A percentile compares a stretch with the other conserved stretches of the same genome.
Conservation (phyloP, 306 rosid genomes). For the Fragaria ananassa region DNA sequence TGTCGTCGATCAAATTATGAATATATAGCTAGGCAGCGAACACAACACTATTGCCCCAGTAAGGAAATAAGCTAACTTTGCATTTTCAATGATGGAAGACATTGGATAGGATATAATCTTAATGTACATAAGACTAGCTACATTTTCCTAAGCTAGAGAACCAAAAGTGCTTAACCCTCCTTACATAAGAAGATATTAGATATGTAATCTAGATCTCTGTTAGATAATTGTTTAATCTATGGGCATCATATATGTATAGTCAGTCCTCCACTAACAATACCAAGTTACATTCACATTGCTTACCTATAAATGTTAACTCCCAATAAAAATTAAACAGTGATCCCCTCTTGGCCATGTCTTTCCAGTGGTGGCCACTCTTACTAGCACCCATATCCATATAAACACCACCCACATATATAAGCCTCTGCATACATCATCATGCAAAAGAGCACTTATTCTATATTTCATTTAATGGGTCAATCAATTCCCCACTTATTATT, state of each 20-base stretch:
- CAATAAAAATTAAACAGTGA: constrained; percentile 8
- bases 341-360: constrained; percentile 20
- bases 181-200: background rate
- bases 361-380: constrained; percentile 22
- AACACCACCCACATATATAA: constrained; percentile 5
- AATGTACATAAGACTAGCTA: background rate
- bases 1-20: background rate
- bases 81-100: background rate
- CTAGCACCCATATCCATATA: constrained; percentile 11
- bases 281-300: background rate
- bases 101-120: background rate
- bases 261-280: constrained; percentile 6
- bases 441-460: constrained; percentile 14
- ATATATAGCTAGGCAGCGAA: background rate
- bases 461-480: constrained; percentile 6
- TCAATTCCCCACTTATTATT: background rate
- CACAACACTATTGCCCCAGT: background rate
- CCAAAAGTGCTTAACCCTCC: background rate
- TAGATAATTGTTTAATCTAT: background rate
- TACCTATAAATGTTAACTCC: background rate
- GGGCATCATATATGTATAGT: background rate
- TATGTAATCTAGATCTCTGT: background rate
- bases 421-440: constrained; percentile 10
- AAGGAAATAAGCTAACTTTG: background rate
- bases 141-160: background rate